Conservation (phyloP, 1,139 yeast genomes). For the Arxiozyma bovina region DNA sequence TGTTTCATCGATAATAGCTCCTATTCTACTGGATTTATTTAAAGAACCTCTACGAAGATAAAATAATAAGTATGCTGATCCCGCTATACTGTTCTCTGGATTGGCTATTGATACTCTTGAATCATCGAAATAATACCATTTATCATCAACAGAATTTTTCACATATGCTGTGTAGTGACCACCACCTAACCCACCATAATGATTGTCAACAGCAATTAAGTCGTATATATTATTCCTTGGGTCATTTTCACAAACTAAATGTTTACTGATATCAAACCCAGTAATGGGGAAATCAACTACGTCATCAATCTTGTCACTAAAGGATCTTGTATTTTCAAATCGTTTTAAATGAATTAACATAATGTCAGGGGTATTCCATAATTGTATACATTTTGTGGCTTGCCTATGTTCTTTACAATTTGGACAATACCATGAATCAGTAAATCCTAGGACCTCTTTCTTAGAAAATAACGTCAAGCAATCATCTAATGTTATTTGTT, state of each 20-base stretch:
- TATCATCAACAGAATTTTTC: slow-evolving; percentile 62
- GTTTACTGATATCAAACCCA: slow-evolving; percentile 62
- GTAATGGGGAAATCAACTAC: slow-evolving; percentile 82
- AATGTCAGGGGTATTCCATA: slow-evolving; percentile 89
- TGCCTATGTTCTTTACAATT: slow-evolving; percentile 79
- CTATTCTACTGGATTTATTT: slow-evolving; percentile 6
- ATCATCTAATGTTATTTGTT: slow-evolving; percentile 58
- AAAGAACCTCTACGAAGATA: slow-evolving; percentile 48
- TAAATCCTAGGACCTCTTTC: slow-evolving; percentile 79
- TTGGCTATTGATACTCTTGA: slow-evolving; percentile 58
- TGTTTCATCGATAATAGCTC: slow-evolving; percentile 28
- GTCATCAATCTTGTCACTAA: slow-evolving; percentile 83
- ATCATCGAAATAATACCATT: slow-evolving; percentile 91
- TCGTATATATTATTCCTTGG: slow-evolving; percentile 52
- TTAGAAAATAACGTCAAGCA: slow-evolving; percentile 70
- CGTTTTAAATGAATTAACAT: slow-evolving; percentile 83
- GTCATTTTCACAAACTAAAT: slow-evolving; percentile 39
- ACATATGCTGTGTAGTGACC: slow-evolving; percentile 94
- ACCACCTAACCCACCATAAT: slow-evolving; percentile 93
- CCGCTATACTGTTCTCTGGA: slow-evolving; percentile 56
- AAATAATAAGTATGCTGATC: slow-evolving; percentile 82
- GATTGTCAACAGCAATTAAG: slow-evolving; percentile 87
- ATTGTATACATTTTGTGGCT: slow-evolving; percentile 83
- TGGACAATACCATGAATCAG: slow-evolving; percentile 94
- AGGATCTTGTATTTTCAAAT: slow-evolving; percentile 75